Evolutionary conservation across 805 yeast genomes (phyloP), one percentile per base, ranked within the genome.

Genomic region (Starmerella kuoi): DNA sequence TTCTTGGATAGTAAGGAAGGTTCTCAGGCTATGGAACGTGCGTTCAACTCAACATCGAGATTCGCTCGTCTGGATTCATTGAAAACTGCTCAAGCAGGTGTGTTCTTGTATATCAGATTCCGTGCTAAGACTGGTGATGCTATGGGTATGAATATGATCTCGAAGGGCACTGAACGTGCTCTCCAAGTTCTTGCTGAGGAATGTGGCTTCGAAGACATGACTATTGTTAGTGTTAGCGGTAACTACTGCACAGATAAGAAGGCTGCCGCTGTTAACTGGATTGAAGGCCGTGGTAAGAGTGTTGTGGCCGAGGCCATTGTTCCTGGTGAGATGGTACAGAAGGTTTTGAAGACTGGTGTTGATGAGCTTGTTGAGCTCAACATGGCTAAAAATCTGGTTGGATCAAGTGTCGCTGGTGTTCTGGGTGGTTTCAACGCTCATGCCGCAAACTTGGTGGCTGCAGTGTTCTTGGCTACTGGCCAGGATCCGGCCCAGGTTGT

Each of bases 401-500:
- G 99, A 40, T 82, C 95, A 30, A 97, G 97, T 5, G 82, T 91
- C 91, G 97, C 99, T 21, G 99, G 99, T 31, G 76, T 94, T 17
- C 73, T 91, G 53, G 99, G 99, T 60, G 99, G 99, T 1, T 87
- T 83, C 66, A 91, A 91, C 59, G 98, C 98, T 0, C 99, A 91
- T 55, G 97, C 98, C 41, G 93, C 98, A 37, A 91, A 91, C 61
- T 65, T 91, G 53, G 88, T 91, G 27, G 93, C 98, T 27, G 97
- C 98, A 9, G 79, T 91, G 21, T 91, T 66, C 61, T 66, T 91
- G 50, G 99, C 99, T 4, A 75, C 94, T 45, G 99, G 99, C 44
- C 99, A 91, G 68, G 99, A 91, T 64, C 98, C 99, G n/a, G 98
- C 98, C 1, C 98, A 91, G 67, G 91, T 91, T 58, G 96, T 91